These are phyloP conservation scores for Salvia sclarea DNA, from an alignment of 305 asterid genomes.

Conservation along the genomic window DNA sequence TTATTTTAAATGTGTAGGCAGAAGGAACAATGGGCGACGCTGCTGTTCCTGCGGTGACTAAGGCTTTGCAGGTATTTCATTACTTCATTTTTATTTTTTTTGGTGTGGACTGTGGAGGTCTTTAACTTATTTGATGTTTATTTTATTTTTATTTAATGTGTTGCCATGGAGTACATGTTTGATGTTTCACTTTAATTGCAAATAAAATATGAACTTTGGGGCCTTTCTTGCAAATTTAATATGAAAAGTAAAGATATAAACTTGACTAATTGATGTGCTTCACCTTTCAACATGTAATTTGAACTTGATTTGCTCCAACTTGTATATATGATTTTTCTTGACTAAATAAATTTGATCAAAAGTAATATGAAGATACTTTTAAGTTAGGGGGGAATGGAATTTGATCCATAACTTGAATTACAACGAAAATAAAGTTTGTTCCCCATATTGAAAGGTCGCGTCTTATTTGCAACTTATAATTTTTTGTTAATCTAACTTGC, in stretches of 20 bases:
- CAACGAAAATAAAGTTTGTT: neutral
- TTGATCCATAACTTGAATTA: neutral
- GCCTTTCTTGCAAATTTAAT: neutral
- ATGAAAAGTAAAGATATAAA: neutral
- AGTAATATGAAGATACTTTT: too few relatives aligned
- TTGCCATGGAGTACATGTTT: neutral
- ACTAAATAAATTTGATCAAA: neutral
- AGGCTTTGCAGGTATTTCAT: conserved; percentile 69
- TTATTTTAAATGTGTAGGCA: conserved; percentile 53
- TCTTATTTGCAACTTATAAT: neutral
- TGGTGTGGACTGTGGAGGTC: neutral
- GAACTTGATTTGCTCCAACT: neutral
- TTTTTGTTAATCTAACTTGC: neutral
- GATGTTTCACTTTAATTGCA: neutral
- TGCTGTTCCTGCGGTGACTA: conserved; percentile 62
- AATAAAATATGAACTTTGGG: neutral
- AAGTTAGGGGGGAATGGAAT: neutral
- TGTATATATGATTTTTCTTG: neutral
- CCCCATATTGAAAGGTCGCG: neutral
- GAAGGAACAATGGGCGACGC: conserved; percentile 76
- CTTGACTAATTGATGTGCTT: neutral
- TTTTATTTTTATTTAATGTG: neutral
- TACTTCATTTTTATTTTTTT: neutral
- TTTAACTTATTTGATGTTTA: neutral
- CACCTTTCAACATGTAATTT: neutral